Percentiles rank a stretch among this genome's conserved stretches.
These are phyloP conservation scores for Omphalea diandra DNA, from an alignment of 441 rosid species.

Conservation along the genomic window DNA sequence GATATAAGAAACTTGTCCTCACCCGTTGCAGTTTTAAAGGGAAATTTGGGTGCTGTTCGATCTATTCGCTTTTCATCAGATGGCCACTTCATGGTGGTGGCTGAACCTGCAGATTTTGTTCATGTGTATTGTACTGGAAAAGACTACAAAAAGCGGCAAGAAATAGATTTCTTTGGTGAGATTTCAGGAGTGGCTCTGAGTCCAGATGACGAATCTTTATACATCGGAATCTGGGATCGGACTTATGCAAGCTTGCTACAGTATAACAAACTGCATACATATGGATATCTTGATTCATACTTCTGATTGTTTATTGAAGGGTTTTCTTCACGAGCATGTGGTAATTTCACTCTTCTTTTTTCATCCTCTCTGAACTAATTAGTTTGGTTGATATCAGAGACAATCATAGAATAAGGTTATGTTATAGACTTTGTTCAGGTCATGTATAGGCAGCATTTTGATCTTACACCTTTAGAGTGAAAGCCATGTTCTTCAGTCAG, in stretches of 20 bases:
- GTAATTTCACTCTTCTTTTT: background rate
- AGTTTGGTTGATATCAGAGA: background rate
- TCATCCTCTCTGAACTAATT: background rate
- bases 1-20: slow-evolving; percentile 50
- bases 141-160: slow-evolving; percentile 42
- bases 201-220: slow-evolving; percentile 51
- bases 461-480: background rate
- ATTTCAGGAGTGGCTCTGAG: slow-evolving; percentile 54
- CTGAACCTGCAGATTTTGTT: slow-evolving; percentile 61
- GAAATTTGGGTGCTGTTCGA: slow-evolving; percentile 52
- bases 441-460: slow-evolving; percentile 8
- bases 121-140: slow-evolving; percentile 41
- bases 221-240: slow-evolving; percentile 56
- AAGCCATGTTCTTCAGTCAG: background rate
- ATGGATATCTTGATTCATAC: slow-evolving; percentile 52
- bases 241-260: slow-evolving; percentile 57
- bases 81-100: slow-evolving; percentile 49
- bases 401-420: background rate
- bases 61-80: slow-evolving; percentile 51
- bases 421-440: background rate
- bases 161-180: slow-evolving; percentile 65
- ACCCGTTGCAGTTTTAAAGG: slow-evolving; percentile 43
- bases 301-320: slow-evolving; percentile 23
- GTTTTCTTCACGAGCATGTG: background rate
- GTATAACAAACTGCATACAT: slow-evolving; percentile 42